phyloP scores from a whole-genome alignment of 192 early-diverging fungal genomes.

The Rhizophagus sp. region DNA sequence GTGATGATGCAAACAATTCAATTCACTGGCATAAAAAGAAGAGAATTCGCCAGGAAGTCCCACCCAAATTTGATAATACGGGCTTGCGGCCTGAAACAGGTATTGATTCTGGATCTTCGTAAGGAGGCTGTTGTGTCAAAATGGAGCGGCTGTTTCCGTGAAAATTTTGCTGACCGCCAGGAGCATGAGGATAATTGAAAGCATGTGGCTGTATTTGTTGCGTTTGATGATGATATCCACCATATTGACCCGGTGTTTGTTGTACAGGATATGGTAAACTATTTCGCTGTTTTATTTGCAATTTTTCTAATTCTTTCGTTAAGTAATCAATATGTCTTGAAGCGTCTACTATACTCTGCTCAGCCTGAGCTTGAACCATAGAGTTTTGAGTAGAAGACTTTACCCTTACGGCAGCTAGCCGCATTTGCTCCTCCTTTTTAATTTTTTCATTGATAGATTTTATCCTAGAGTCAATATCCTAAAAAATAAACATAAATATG shows the following conservation, averaged over 20 bases:
- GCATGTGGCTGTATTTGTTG: not conserved
- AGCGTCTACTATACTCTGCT: constrained; percentile 64
- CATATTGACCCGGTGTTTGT: constrained; percentile 26
- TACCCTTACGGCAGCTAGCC: constrained; percentile 60
- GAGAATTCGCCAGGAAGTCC: constrained; percentile 33
- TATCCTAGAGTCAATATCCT: constrained; percentile 47
- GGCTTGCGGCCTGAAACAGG: constrained; percentile 16
- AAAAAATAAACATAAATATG: not conserved
- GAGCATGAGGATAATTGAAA: not conserved
- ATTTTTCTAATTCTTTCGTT: constrained; percentile 62
- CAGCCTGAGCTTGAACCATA: constrained; percentile 69
- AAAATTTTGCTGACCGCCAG: not conserved
- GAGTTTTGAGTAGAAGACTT: constrained; percentile 21
- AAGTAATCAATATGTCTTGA: constrained; percentile 72
- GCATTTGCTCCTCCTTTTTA: constrained; percentile 55
- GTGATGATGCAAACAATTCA: constrained; percentile 33
- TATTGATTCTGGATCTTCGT: not conserved
- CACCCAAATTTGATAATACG: constrained; percentile 18
- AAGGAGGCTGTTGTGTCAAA: not conserved
- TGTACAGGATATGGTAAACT: constrained; percentile 27
- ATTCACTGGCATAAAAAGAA: constrained; percentile 31
- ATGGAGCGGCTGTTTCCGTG: too few species aligned
- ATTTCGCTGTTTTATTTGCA: constrained; percentile 60
- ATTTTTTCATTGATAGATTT: constrained; percentile 39
- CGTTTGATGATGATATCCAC: not conserved